Base-by-base conservation (phyloP, 2,329 filamentous ascomycete species). In the Cladophialophora psammophila region DNA sequence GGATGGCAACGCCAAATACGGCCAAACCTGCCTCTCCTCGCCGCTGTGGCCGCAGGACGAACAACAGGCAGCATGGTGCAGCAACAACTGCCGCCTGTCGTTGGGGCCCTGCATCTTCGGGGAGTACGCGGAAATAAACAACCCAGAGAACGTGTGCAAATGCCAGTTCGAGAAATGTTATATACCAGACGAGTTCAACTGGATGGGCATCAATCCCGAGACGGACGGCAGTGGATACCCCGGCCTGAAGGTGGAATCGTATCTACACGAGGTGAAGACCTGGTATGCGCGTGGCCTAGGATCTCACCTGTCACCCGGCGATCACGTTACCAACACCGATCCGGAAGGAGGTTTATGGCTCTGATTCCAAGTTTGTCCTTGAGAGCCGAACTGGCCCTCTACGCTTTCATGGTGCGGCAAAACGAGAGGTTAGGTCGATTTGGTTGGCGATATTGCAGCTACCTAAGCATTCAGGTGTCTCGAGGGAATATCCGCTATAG, bases 131-230 rank as follows among this genome's bases (percentile, higher is more conserved):
- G 45, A 50, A 12, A 26, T 50, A 1, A 50, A 50, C 45, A 50
- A 50, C 20, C 45, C 45, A 20, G 45, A 50, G 45, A 50, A 50
- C 45, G 20, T 50, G 18, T 50, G 45, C 45, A 50, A 50, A 18
- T 50, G 45, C 20, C 45, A 50, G 45, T 50, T 50, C 45, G 20
- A 50, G 3, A 26, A 50, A 12, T 50, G 45, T 20, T 50, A 50
- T 20, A 26, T 50, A 9, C 45, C 45, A 18, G 10, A 31, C 20
- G 45, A 50, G 18, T 50, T 50, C 45, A 50, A 50, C 45, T 26
- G 18, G 45, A 20, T 26, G 9, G 9, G 18, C 2, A 50, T 50
- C 20, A 50, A 50, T 10, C 45, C 45, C 18, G 45, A 50, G 10
- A 31, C 45, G 9, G 45, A 50, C 45, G 18, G 45, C 9, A 50